These are phyloP conservation scores for Penicillium fuscoglaucum DNA, from an alignment of 2,329 filamentous ascomycete species.

Conservation along the genomic window DNA sequence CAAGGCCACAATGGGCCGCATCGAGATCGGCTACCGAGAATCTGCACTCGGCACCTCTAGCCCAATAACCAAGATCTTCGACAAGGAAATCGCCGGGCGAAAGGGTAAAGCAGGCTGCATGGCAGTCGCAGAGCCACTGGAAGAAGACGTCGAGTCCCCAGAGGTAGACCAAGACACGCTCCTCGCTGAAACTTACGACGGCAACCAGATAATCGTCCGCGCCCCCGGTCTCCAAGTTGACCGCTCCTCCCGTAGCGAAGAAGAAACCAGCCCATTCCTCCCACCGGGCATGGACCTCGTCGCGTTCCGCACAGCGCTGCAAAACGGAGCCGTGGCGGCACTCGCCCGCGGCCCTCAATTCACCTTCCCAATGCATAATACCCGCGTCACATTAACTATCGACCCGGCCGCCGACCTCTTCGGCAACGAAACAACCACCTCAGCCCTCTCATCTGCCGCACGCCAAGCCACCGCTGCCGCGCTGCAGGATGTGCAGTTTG, in stretches of 20 bases:
- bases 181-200: slow-evolving; percentile 57
- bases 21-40: slow-evolving; percentile 95
- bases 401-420: slow-evolving; percentile 66
- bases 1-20: slow-evolving; percentile 80
- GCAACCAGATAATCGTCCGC: slow-evolving; percentile 66
- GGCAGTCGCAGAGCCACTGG: slow-evolving; percentile 64
- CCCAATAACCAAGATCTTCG: slow-evolving; percentile 65
- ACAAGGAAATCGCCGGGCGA: slow-evolving; percentile 78
- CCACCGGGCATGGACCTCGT: slow-evolving; percentile 54
- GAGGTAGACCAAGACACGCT: slow-evolving; percentile 31
- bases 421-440: slow-evolving; percentile 65
- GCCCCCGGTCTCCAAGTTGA: slow-evolving; percentile 52
- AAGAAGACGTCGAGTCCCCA: slow-evolving; percentile 26
- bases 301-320: slow-evolving; percentile 56
- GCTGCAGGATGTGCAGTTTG: slow-evolving; percentile 56
- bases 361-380: slow-evolving; percentile 76
- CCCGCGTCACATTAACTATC: slow-evolving; percentile 68
- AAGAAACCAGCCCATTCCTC: slow-evolving; percentile 51
- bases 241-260: slow-evolving; percentile 37
- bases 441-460: slow-evolving; percentile 66
- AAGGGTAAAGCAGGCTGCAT: slow-evolving; percentile 74
- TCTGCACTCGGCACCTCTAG: slow-evolving; percentile 62
- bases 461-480: slow-evolving; percentile 68
- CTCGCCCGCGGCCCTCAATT: slow-evolving; percentile 81
- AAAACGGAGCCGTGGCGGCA: slow-evolving; percentile 79